Percentiles rank a stretch among this genome's conserved stretches.
Evolutionary conservation across 306 rosid species (phyloP).

Genomic region (Quercus gilva): DNA sequence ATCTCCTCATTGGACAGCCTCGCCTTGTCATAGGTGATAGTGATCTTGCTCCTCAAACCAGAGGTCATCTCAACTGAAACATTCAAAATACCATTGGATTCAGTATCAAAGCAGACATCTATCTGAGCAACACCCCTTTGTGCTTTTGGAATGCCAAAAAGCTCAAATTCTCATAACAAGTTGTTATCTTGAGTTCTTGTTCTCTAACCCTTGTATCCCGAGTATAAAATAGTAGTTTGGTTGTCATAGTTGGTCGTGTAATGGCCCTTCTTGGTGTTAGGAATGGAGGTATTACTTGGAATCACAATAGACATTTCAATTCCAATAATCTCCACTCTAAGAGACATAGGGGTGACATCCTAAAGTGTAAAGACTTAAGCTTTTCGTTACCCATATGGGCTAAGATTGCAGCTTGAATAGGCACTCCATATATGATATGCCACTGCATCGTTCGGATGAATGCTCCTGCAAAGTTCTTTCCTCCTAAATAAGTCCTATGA

Average conservation of each 20-base stretch:
- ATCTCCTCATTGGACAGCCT: conserved; percentile 53
- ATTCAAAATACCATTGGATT: conserved; percentile 62
- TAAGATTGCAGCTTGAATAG: conserved; percentile 1
- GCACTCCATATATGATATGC: conserved; percentile 1
- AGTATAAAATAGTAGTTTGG: conserved; percentile 38
- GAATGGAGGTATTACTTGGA: conserved; percentile 20
- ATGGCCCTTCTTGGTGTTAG: conserved; percentile 3
- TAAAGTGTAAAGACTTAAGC: not conserved
- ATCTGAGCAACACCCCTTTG: conserved; percentile 58
- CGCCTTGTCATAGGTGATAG: conserved; percentile 53
- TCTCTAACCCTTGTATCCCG: conserved; percentile 60
- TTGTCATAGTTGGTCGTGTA: conserved; percentile 7
- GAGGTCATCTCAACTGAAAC: conserved; percentile 56
- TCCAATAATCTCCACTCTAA: not conserved
- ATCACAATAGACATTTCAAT: conserved; percentile 20
- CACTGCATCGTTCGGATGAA: conserved; percentile 16
- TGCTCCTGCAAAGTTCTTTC: conserved; percentile 25
- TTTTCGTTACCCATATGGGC: conserved; percentile 5
- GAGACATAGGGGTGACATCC: conserved; percentile 20
- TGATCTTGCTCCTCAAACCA: conserved; percentile 53
- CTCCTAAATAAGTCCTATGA: conserved; percentile 13
- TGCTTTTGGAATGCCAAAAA: conserved; percentile 54
- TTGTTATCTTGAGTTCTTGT: conserved; percentile 53
- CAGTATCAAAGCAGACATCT: conserved; percentile 57
- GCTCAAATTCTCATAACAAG: conserved; percentile 48